Base-by-base conservation (phyloP, 1,284 basidiomycete genomes). In the Ganoderma lucidum region DNA sequence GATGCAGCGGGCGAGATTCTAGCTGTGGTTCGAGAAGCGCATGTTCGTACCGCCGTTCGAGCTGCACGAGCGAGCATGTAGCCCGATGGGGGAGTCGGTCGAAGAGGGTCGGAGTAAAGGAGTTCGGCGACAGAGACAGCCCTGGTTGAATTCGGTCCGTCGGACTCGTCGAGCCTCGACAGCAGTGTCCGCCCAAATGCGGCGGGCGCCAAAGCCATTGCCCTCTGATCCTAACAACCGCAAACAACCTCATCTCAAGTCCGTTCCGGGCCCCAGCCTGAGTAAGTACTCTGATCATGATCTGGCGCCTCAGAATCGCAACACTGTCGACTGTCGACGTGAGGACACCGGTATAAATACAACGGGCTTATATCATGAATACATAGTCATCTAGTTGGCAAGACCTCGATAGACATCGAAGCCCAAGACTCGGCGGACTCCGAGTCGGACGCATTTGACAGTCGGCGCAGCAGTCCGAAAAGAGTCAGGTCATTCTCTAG, bases 11-110 rank as follows among this genome's bases (percentile, higher is more conserved):
- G 23, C 15, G 59, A 44, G 45, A 55, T 39, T 41, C 67, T 66
- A 58, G 62, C 6, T 1, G 39, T 15, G 59, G 48, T 23, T 42
- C 65, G 30, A 62, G 63, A 42, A 1, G 6, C 10, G 23, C 70
- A 74, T 72, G 35, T 65, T 63, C 67, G 71, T 59, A 66, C 63
- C 28, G 65, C 48, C 35, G 63, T 41, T 45, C 69, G 68, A 62
- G 69, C 68, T 39, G 69, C 70, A 41, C 68, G 67, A 65, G 67
- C 44, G 63, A 71, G 69, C 75, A 76, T 76, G 69, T 69, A 75
- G 64, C 53, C 53, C 67, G 41, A 55, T 42, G 44, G 8, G 28
- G 32, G 30, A 23, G 39, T 39, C 9, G 23, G 58, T n/a, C 35
- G 8, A 35, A 35, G 35, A 3, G 35, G 35, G 35, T 35, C 35